These are phyloP conservation scores for Auricularia sp. DNA, from an alignment of 768 basidiomycete genomes.

Conservation along the genomic window DNA sequence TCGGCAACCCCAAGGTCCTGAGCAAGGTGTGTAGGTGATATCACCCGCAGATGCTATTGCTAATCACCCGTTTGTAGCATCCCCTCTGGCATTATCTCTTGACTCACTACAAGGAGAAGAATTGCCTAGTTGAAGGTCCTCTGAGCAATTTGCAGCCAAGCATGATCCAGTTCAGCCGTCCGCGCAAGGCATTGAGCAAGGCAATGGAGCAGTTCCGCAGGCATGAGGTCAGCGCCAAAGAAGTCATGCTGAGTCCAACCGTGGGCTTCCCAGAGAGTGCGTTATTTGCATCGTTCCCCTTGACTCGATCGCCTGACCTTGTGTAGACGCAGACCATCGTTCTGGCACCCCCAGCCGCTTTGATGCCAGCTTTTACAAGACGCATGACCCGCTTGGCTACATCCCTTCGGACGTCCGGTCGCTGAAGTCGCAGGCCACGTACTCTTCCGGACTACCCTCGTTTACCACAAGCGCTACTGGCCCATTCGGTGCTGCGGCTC, in stretches of 20 bases:
- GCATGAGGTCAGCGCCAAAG: constrained; percentile 84
- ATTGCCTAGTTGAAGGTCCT: constrained; percentile 88
- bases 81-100: constrained; percentile 97
- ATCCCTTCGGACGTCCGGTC: constrained; percentile 95
- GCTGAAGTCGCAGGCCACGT: constrained; percentile 91
- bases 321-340: constrained; percentile 36
- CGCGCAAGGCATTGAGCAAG: constrained; percentile 77
- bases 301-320: constrained; percentile 10
- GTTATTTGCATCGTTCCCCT: constrained; percentile 17
- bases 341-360: constrained; percentile 92
- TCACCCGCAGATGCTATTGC: constrained; percentile 1
- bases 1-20: constrained; percentile 99
- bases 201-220: constrained; percentile 90
- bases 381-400: constrained; percentile 87
- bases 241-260: constrained; percentile 32
- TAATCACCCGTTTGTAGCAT: constrained; percentile 45
- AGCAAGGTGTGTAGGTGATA: constrained; percentile 66
- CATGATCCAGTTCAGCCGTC: constrained; percentile 99
- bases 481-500: constrained; percentile 56
- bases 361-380: constrained; percentile 91
- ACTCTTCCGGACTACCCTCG: constrained; percentile 84
- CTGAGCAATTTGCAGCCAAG: constrained; percentile 92
- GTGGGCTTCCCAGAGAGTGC: constrained; percentile 41
- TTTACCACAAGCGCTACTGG: constrained; percentile 51
- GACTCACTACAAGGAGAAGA: constrained; percentile 97